Conservation (phyloP, 164 flowering plant species). For the Akebia trifoliata region DNA sequence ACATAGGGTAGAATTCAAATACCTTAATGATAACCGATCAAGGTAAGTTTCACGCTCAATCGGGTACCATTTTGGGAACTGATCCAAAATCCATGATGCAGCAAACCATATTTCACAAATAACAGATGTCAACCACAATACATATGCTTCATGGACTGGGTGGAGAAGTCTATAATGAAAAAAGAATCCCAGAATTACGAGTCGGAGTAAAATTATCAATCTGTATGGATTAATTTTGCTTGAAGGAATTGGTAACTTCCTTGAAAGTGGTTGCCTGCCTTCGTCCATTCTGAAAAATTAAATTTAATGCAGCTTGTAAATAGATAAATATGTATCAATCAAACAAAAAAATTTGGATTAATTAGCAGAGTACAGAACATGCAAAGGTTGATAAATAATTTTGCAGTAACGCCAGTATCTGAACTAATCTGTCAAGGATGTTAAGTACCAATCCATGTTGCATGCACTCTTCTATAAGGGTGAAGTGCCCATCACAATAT, state of each 20-base stretch:
- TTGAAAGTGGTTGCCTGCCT: slow-evolving; percentile 91
- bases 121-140: slow-evolving; percentile 75
- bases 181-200: slow-evolving; percentile 68
- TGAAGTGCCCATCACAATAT: too few species aligned
- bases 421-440: too few species aligned
- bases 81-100: slow-evolving; percentile 86
- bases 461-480: too few species aligned
- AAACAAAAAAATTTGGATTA: too few species aligned
- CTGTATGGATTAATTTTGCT: slow-evolving; percentile 87
- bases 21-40: slow-evolving; percentile 80
- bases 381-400: too few species aligned
- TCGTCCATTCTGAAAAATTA: slow-evolving; percentile 74
- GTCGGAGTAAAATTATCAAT: slow-evolving; percentile 60
- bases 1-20: slow-evolving; percentile 1
- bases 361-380: too few species aligned
- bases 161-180: slow-evolving; percentile 80
- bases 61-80: slow-evolving; percentile 85
- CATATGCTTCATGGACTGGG: slow-evolving; percentile 78
- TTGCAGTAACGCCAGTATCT: too few species aligned
- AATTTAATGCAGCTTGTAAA: not conserved
- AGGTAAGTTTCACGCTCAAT: slow-evolving; percentile 83
- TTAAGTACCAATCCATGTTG: too few species aligned
- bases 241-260: slow-evolving; percentile 75
- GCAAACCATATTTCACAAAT: slow-evolving; percentile 96
- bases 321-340: too few species aligned